These are phyloP conservation scores for Aspergillus incahuasiensis DNA, from an alignment of 495 filamentous ascomycete species.

Conservation along the genomic window DNA sequence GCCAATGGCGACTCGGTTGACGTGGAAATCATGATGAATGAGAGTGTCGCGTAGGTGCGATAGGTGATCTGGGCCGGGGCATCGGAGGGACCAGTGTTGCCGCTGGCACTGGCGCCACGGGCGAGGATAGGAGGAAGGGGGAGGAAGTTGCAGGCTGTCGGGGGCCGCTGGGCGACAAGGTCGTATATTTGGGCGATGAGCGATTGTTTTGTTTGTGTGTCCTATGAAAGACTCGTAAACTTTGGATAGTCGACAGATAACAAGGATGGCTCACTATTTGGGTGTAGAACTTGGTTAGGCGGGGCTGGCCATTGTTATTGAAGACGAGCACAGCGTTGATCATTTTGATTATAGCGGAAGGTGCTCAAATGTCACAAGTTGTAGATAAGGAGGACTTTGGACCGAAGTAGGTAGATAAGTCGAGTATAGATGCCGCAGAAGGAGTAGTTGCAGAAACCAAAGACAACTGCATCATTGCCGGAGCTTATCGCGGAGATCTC, in stretches of 20 bases:
- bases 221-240: conserved; percentile 46
- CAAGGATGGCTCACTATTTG: conserved; percentile 65
- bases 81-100: conserved; percentile 64
- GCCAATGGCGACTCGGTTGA: conserved; percentile 94
- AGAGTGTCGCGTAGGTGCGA: conserved; percentile 95
- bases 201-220: conserved; percentile 90
- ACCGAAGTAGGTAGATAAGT: too few relatives aligned
- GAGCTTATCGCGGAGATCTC: conserved; percentile 14
- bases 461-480: not conserved
- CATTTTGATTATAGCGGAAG: conserved; percentile 49
- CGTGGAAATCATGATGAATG: conserved; percentile 98
- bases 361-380: too few relatives aligned
- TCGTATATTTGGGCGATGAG: conserved; percentile 97
- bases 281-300: conserved; percentile 98
- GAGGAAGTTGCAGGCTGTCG: conserved; percentile 94
- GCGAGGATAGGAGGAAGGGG: conserved; percentile 69
- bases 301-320: conserved; percentile 94
- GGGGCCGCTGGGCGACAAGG: conserved; percentile 83
- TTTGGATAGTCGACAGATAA: not conserved
- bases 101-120: conserved; percentile 53
- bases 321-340: conserved; percentile 99
- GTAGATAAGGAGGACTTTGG: too few relatives aligned
- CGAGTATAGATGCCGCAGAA: too few relatives aligned
- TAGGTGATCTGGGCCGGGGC: conserved; percentile 94
- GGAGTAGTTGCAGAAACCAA: not conserved